Evolutionary conservation across 2,329 filamentous ascomycete genomes (phyloP).

Genomic region (Malbranchea cinnamomea): DNA sequence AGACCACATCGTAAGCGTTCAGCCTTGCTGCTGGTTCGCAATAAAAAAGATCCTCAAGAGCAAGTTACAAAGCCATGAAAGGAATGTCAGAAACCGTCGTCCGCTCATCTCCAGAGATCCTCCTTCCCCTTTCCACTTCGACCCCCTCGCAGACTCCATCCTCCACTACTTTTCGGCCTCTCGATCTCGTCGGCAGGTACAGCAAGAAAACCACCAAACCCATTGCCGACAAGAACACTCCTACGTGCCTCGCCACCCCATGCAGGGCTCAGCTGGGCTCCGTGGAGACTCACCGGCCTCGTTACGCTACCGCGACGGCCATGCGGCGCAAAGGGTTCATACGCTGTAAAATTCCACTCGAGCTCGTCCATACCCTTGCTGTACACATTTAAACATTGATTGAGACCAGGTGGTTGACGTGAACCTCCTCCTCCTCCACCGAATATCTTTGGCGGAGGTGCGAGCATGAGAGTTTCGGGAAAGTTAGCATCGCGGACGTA

Average conservation of each 20-base stretch:
- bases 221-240: conserved; percentile 51
- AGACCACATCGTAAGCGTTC: not conserved
- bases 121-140: conserved; percentile 18
- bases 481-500: conserved; percentile 80
- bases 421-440: conserved; percentile 21
- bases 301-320: conserved; percentile 23
- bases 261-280: conserved; percentile 34
- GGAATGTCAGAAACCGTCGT: too few relatives aligned
- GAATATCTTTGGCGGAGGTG: conserved; percentile 46
- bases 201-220: conserved; percentile 50
- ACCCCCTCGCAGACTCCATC: conserved; percentile 10
- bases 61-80: not conserved
- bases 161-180: conserved; percentile 22
- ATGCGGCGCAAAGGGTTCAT: conserved; percentile 32
- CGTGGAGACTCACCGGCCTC: conserved; percentile 33
- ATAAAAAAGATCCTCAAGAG: not conserved
- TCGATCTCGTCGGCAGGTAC: conserved; percentile 42
- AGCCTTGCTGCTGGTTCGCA: not conserved
- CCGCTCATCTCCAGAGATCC: conserved; percentile 28
- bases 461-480: conserved; percentile 61
- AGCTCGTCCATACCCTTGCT: conserved; percentile 52
- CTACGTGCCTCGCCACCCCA: conserved; percentile 46
- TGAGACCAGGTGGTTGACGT: conserved; percentile 24
- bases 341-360: conserved; percentile 52
- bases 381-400: conserved; percentile 46